Evolutionary conservation across 495 filamentous ascomycete genomes (phyloP).

Genomic region (Aspergillus coremiiformis): DNA sequence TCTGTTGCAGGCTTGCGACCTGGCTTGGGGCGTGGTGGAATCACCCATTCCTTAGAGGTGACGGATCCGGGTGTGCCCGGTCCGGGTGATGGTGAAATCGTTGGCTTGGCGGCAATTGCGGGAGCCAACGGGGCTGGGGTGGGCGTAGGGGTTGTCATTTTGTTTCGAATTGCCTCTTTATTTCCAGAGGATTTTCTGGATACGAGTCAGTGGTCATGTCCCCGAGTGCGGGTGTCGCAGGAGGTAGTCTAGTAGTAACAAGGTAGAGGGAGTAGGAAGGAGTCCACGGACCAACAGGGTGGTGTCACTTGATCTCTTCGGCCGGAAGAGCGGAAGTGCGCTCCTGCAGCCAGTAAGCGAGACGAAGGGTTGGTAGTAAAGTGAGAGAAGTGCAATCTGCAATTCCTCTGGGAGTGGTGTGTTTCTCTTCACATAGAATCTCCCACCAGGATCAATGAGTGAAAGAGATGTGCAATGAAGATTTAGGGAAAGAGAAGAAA

Average conservation of each 20-base stretch:
- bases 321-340: constrained; percentile 41
- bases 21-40: constrained; percentile 85
- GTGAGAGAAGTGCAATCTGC: not conserved
- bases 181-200: not conserved
- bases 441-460: not conserved
- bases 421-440: not conserved
- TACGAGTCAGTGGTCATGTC: constrained; percentile 13
- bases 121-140: constrained; percentile 30
- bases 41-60: constrained; percentile 80
- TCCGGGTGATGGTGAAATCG: constrained; percentile 35
- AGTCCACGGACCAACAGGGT: constrained; percentile 9
- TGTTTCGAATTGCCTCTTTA: constrained; percentile 1
- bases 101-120: constrained; percentile 29
- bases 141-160: constrained; percentile 29
- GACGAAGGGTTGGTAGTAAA: constrained; percentile 2
- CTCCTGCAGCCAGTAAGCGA: constrained; percentile 33
- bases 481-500: constrained; percentile 2
- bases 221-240: not conserved
- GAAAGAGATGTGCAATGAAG: not conserved
- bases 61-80: constrained; percentile 39
- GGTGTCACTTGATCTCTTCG: constrained; percentile 20
- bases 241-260: too few species aligned
- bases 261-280: constrained; percentile 4
- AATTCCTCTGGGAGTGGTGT: not conserved
- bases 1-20: constrained; percentile 89